Evolutionary conservation across 331 rosid genomes (phyloP), one percentile per base, ranked within the genome.

Genomic region (Ulmus americana): DNA sequence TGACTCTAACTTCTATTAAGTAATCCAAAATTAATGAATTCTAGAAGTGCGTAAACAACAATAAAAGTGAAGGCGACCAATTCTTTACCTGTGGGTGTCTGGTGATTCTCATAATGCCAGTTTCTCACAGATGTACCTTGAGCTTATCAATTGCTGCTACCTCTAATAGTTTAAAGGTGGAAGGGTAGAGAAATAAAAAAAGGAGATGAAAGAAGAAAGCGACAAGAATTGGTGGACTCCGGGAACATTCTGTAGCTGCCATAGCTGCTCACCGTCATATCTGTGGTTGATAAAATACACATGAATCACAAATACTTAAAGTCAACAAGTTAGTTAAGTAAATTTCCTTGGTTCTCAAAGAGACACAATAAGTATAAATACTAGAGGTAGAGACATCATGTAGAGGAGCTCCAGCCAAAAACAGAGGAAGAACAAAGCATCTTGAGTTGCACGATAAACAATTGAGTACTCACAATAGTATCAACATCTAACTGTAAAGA

Each of bases 111-210:
- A 92, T 88, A 50, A 92, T 83, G 72, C 97, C 97, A 65, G 94
- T 86, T 83, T 92, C 95, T 88, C 95, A 92, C 58, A 88, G 95
- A 82, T 92, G 97, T 82, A 92, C 67, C 77, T 92, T 86, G 55
- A 96, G 97, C 83, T 92, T 92, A 80, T 92, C 97, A 65, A 92
- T 94, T 16, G 96, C 97, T 1, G 97, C 97, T n/a, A 92, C 94
- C 77, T 92, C 97, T 62, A 92, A 69, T 59, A 92, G 90, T 79
- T 92, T 92, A 70, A 92, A 92, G 45, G 97, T 92, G 4, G 97
- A 88, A 18, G 97, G 97, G 65, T 92, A 92, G 18, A 92, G 80
- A 64, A 92, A 82, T n/a, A 69, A 86, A 40, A 20, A 86, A 92
- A 92, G 12, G 96, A 88, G 72, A 88, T 35, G 70, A 92, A 88